Evolutionary conservation across 768 basidiomycete species (phyloP).

Genomic region (Pisolithus sp.): DNA sequence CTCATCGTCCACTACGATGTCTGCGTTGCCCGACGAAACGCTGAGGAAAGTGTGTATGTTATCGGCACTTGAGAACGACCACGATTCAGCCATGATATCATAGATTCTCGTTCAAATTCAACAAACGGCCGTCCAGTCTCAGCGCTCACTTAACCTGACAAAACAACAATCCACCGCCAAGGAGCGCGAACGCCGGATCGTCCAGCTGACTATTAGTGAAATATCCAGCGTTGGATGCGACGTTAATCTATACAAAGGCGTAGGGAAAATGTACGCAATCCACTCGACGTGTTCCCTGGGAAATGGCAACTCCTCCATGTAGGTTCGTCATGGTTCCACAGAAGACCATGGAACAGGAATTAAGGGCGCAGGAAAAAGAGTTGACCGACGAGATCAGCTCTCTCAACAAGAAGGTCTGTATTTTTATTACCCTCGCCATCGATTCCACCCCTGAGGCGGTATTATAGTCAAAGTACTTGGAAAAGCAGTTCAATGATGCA

Average conservation of each 20-base stretch:
- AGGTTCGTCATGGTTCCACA: conserved; percentile 92
- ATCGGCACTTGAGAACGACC: not conserved
- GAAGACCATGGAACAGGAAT: conserved; percentile 66
- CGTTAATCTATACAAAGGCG: conserved; percentile 86
- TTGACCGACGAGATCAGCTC: conserved; percentile 76
- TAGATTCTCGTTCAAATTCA: conserved; percentile 93
- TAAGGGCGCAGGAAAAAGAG: conserved; percentile 75
- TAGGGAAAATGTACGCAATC: conserved; percentile 78
- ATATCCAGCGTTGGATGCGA: conserved; percentile 63
- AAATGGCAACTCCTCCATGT: conserved; percentile 1
- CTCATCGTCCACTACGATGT: conserved; percentile 30
- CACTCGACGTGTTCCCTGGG: conserved; percentile 3
- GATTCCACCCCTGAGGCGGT: not conserved
- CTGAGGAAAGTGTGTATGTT: conserved; percentile 56
- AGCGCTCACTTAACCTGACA: conserved; percentile 66
- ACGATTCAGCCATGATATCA: conserved; percentile 14
- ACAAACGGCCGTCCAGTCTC: conserved; percentile 81
- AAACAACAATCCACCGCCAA: conserved; percentile 72
- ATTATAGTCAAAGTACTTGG: conserved; percentile 76
- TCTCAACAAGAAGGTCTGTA: conserved; percentile 78
- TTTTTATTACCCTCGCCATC: not conserved
- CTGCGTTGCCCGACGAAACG: conserved; percentile 71
- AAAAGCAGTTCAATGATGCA: conserved; percentile 90
- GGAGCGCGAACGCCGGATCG: conserved; percentile 83
- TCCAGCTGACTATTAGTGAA: conserved; percentile 85